Evolutionary conservation across 768 basidiomycete genomes (phyloP), one percentile per base, ranked within the genome.

Genomic region (Trichaptum fuscoviolaceum): DNA sequence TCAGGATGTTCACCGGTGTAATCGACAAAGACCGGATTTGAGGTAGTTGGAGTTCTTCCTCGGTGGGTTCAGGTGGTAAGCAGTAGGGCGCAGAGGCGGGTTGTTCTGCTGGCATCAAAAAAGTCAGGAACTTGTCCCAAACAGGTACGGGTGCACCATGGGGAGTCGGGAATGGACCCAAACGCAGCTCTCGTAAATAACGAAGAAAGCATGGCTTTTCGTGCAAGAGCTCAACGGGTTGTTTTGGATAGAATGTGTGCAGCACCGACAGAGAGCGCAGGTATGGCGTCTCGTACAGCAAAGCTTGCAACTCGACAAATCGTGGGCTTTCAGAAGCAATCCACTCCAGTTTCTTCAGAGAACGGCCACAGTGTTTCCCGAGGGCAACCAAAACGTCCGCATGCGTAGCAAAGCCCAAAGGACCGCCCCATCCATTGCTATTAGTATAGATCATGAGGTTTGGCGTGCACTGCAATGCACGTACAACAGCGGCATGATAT

Each of bases 121-220:
- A 52, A 4, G 12, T 34, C 59, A 61, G 30, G 25, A 61, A 25
- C 15, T 25, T 61, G 23, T 61, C 59, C 59, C 59, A 61, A 12
- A 34, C 30, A 4, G 59, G 59, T 6, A 61, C 24, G 1, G 24
- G 24, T 61, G 30, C 59, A 4, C 59, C 59, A 34, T 25, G 24
- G 8, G 59, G 59, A 15, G 59, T 61, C 15, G 59, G 59, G 23
- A 61, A 61, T 24, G 59, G 59, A 23, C 59, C 59, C 3, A 61
- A 18, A 18, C 25, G 30, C 23, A 61, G 59, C 25, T 25, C 24
- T 25, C 30, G 59, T 15, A 61, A 23, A 23, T 61, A 61, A 12
- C 30, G 24, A 25, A 61, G 59, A 23, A 34, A 25, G 25, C 24
- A 61, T 4, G 59, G 59, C 24, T 61, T 61, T 52, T 52, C 42